Evolutionary conservation across 441 rosid genomes (phyloP).

Genomic region (Pelargonium fulgidum): DNA sequence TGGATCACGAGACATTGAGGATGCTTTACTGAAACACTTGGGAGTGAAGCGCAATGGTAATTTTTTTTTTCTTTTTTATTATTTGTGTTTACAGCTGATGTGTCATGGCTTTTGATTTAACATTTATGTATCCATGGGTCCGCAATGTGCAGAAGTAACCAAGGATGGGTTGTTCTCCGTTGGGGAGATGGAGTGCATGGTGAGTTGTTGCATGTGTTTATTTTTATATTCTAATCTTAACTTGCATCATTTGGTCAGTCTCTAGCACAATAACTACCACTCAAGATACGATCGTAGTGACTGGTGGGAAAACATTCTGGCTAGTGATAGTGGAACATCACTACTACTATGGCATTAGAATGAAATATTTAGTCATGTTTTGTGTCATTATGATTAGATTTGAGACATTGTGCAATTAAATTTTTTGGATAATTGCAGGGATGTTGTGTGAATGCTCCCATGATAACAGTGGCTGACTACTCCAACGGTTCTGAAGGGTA

Average conservation of each 20-base stretch:
- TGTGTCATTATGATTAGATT: too few species aligned
- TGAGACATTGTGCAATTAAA: too few species aligned
- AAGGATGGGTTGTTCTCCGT: conserved; percentile 96
- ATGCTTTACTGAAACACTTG: conserved; percentile 76
- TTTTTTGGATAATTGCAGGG: conserved; percentile 52
- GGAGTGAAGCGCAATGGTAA: conserved; percentile 91
- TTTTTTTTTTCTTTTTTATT: conserved; percentile 17
- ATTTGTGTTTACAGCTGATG: background rate
- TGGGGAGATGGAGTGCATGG: conserved; percentile 99
- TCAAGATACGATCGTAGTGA: background rate
- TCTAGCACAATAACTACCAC: background rate
- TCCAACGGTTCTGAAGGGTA: conserved; percentile 96
- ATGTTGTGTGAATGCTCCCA: conserved; percentile 96
- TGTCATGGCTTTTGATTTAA: conserved; percentile 13
- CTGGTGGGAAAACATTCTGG: too few species aligned
- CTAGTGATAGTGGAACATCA: too few species aligned
- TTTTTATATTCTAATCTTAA: conserved; percentile 3
- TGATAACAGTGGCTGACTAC: conserved; percentile 98
- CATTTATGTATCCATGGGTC: conserved; percentile 14
- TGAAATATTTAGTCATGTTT: too few species aligned
- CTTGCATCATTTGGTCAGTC: conserved; percentile 10
- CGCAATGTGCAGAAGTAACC: conserved; percentile 64
- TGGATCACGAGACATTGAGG: conserved; percentile 87
- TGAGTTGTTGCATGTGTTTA: conserved; percentile 26
- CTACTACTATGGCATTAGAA: too few species aligned